Percentiles rank a stretch among this genome's conserved stretches.
phyloP scores from a whole-genome alignment of 164 flowering plant genomes.

The Houttuynia cordata region DNA sequence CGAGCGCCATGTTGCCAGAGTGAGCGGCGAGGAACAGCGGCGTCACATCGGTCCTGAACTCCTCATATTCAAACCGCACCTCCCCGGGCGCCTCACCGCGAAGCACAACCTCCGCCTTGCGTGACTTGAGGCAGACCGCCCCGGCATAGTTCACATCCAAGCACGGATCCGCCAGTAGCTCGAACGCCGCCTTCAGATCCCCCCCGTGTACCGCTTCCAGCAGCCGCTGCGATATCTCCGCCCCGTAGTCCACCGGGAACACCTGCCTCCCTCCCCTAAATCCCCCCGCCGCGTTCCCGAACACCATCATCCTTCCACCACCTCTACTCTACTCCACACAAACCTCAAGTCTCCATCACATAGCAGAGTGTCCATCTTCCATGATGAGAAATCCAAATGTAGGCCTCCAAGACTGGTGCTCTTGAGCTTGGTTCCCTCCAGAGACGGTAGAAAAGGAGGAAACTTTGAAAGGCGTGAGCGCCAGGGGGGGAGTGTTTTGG shows the following conservation, averaged over 20 bases:
- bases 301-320: constrained; percentile 49
- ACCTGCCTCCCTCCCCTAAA: constrained; percentile 45
- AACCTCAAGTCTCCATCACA: not conserved
- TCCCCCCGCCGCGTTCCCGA: constrained; percentile 24
- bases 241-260: constrained; percentile 65
- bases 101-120: constrained; percentile 50
- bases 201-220: constrained; percentile 48
- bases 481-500: constrained; percentile 11
- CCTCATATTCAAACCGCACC: constrained; percentile 59
- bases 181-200: constrained; percentile 46
- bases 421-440: constrained; percentile 8
- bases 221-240: constrained; percentile 63
- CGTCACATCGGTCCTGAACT: constrained; percentile 78
- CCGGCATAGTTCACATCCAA: constrained; percentile 82
- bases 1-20: constrained; percentile 57
- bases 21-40: constrained; percentile 74
- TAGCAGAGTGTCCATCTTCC: not conserved
- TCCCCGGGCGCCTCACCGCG: constrained; percentile 46
- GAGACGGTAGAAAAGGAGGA: constrained; percentile 1
- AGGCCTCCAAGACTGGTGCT: constrained; percentile 2
- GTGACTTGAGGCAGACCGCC: constrained; percentile 45
- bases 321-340: no score
- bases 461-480: constrained; percentile 52
- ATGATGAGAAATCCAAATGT: not conserved
- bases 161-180: constrained; percentile 46